Evolutionary conservation across 768 basidiomycete species (phyloP), one percentile per base, ranked within the genome.

Genomic region (Leccinum sublutescens): DNA sequence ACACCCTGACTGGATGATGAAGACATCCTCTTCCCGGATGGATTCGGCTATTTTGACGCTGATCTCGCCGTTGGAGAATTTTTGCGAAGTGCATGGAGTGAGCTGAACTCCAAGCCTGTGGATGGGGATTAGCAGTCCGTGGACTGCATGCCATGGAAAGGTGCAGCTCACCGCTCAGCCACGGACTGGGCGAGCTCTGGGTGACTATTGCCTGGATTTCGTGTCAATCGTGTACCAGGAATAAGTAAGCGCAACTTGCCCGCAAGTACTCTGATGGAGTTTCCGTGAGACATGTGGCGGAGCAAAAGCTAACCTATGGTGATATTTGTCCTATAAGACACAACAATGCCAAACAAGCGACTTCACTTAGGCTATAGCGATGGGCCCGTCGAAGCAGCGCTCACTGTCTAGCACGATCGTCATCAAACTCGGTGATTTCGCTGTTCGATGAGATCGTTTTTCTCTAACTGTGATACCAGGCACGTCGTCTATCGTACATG

Each of bases 1-100:
- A 76, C 85, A 91, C 31, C 89, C 89, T 14, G 91, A 89, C 78
- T 99, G 97, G 74, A 99, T 85, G 80, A 99, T 97, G 80, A 98
- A 99, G 27, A 98, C 94, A 75, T 99, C 97, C 76, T 95, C 95
- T 75, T 98, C 96, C 50, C 97, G 89, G 49, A 99, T 89, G 57
- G 92, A 95, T 77, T 98, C 95, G 54, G 87, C 82, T 65, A 98
- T 97, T 75, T 91, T 94, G 78, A 95, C 90, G 75, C 90, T 93
- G 71, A 91, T 92, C 78, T 98, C 96, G 68, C 95, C 95, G 67
- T 95, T 95, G 62, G 93, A 93, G 76, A 95, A 96, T 69, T 91
- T 91, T 75, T 87, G 85, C 72, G 89, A 93, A 64, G 84, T 90
- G 79, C 84, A 89, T 62, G 88, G 91, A 56, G 88, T 89, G 62